Evolutionary conservation across 495 filamentous ascomycete genomes (phyloP).

Genomic region (Annulohypoxylon bovei): DNA sequence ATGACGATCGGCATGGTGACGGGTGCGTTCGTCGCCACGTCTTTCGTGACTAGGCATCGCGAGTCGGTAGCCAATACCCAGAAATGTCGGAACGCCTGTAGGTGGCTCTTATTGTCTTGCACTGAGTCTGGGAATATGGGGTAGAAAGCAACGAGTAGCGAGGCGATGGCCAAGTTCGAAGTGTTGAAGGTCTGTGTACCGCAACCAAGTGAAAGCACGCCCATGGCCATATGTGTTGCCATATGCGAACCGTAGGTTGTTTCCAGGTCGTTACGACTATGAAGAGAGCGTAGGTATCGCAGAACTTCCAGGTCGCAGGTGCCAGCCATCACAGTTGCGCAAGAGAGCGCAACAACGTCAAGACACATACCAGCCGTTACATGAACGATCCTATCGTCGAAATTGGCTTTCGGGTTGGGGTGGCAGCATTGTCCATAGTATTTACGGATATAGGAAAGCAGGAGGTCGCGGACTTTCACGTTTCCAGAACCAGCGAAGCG

Average conservation of each 20-base stretch:
- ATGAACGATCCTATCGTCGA: slow-evolving; percentile 82
- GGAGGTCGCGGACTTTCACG: slow-evolving; percentile 74
- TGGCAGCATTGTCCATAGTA: slow-evolving; percentile 79
- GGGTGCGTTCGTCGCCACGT: slow-evolving; percentile 82
- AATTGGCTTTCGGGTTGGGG: slow-evolving; percentile 59
- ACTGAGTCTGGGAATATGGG: slow-evolving; percentile 89
- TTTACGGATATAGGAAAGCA: slow-evolving; percentile 85
- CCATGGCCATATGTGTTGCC: slow-evolving; percentile 90
- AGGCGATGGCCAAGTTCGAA: slow-evolving; percentile 83
- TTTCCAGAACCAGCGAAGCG: slow-evolving; percentile 88
- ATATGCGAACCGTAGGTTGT: slow-evolving; percentile 94
- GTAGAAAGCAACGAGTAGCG: slow-evolving; percentile 91
- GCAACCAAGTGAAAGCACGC: slow-evolving; percentile 88
- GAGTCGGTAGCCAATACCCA: slow-evolving; percentile 95
- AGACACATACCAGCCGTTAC: slow-evolving; percentile 90
- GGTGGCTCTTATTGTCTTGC: slow-evolving; percentile 90
- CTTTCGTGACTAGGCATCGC: slow-evolving; percentile 85
- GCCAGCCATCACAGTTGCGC: slow-evolving; percentile 93
- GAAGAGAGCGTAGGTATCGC: slow-evolving; percentile 85
- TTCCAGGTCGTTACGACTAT: slow-evolving; percentile 85
- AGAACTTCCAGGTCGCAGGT: slow-evolving; percentile 91
- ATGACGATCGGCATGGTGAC: slow-evolving; percentile 74
- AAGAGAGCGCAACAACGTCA: slow-evolving; percentile 80
- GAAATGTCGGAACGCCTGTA: slow-evolving; percentile 97
- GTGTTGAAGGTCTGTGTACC: slow-evolving; percentile 93